These are phyloP conservation scores for Colletotrichum gloeosporioides DNA, from an alignment of 2,329 filamentous ascomycete genomes.

Conservation along the genomic window DNA sequence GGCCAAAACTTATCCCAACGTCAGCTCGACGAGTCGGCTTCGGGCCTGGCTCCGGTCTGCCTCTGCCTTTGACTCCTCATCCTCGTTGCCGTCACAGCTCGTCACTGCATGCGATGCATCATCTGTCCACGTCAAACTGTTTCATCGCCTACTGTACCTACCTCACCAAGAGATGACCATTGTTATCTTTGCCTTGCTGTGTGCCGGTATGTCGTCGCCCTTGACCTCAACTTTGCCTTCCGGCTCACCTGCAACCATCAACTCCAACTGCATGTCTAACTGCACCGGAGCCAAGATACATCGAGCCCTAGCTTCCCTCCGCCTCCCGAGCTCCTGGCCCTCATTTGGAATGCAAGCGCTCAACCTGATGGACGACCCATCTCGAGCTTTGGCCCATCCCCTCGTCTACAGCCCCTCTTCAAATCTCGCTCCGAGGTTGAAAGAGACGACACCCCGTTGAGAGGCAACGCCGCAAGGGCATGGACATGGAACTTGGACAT, in stretches of 20 bases:
- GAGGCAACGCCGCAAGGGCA: background rate
- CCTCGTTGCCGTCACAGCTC: background rate
- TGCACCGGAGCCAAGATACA: background rate
- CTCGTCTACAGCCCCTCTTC: background rate
- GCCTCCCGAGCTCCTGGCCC: background rate
- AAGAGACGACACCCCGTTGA: background rate
- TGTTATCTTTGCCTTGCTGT: background rate
- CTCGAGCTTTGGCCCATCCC: background rate
- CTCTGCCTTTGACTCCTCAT: background rate
- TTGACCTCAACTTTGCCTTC: background rate
- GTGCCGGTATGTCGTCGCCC: background rate
- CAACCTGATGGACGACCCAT: background rate
- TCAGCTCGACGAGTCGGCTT: constrained; percentile 5
- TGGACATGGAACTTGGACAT: background rate
- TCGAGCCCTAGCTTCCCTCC: background rate
- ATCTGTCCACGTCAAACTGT: background rate
- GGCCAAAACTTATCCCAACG: constrained; percentile 9
- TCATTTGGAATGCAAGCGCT: background rate
- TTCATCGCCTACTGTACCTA: background rate
- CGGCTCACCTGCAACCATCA: background rate
- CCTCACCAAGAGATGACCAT: background rate
- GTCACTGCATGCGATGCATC: background rate
- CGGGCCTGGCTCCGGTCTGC: constrained; percentile 2
- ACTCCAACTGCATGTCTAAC: background rate
- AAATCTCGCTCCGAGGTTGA: constrained; percentile 1